Base-by-base conservation (phyloP, 2,329 filamentous ascomycete genomes). In the Fusarium paranaense region DNA sequence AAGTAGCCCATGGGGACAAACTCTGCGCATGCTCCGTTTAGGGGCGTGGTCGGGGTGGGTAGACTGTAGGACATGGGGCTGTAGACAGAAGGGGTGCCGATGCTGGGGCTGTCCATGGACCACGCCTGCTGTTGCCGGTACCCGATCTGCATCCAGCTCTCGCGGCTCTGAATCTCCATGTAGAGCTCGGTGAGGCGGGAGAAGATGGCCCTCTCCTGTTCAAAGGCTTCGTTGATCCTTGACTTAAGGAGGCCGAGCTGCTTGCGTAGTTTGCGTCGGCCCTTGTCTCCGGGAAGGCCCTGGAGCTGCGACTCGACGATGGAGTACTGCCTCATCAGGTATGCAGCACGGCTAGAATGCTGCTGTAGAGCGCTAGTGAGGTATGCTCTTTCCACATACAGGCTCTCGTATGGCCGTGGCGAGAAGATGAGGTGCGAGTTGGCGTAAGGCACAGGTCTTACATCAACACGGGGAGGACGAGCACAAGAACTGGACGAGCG, bases 111-210 rank as follows among this genome's bases (percentile, higher is more conserved):
- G 58, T 60, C 63, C 16, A 56, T 38, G 61, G 63, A 64, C 60
- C 54, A 59, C 32, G 64, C 47, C 32, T 52, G 38, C 27, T 80
- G 47, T 16, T 52, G 47, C 7, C 32, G 78, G 18, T 79, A 73
- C 47, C 79, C 78, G 2, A 83, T 77, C 40, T 82, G 79, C 33
- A 75, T 74, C 82, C 82, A 84, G 3, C 83, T 79, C 61, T 86
- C 83, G 4, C 83, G 82, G 42, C 83, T 85, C 72, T 85, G 84
- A 16, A 87, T 83, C 78, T 90, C 87, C 18, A 86, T 78, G 37
- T 85, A 82, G 16, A 90, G 73, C 66, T 90, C 87, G 14, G 84
- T 80, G n/a, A 90, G 80, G 4, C 87, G 81, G 18, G 81, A 66
- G 42, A 87, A 78, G 8, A 89, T 84, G 18, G 80, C 73, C 62